These are phyloP conservation scores for Aspergillus pseudonomiae DNA, from an alignment of 2,329 filamentous ascomycete genomes.

Conservation along the genomic window DNA sequence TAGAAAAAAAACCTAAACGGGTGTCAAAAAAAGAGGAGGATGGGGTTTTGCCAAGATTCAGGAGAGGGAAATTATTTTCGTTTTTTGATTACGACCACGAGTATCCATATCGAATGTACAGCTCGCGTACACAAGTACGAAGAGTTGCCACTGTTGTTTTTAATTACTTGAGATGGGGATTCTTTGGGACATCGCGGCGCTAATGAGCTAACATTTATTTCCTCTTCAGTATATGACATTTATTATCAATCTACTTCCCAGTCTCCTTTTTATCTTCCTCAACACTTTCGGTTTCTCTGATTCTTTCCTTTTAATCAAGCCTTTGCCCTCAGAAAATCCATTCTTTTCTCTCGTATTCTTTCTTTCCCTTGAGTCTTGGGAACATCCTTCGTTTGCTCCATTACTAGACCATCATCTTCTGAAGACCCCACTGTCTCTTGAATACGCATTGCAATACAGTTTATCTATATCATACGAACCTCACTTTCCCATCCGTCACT, in stretches of 20 bases:
- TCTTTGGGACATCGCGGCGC: conserved; percentile 1
- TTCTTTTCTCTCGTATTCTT: not conserved
- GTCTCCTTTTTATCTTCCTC: not conserved
- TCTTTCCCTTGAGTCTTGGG: not conserved
- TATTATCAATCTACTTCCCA: conserved; percentile 2
- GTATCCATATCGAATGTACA: conserved; percentile 12
- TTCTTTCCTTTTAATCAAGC: not conserved
- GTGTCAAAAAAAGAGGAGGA: not conserved
- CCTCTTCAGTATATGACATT: conserved; percentile 2
- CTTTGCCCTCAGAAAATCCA: not conserved
- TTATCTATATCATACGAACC: not conserved
- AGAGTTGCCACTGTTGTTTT: conserved; percentile 19
- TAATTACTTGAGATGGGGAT: not conserved
- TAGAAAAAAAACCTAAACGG: not conserved
- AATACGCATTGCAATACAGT: not conserved
- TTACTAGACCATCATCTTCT: not conserved
- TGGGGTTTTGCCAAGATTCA: not conserved
- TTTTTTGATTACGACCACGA: conserved; percentile 7
- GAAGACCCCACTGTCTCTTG: not conserved
- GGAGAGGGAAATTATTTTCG: not conserved
- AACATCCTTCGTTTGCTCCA: not conserved
- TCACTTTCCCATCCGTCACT: conserved; percentile 7
- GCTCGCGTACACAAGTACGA: conserved; percentile 9
- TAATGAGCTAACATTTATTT: conserved; percentile 18
- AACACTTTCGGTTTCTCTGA: not conserved